Conservation (phyloP, 305 asterid genomes). For the Rubia balearica region DNA sequence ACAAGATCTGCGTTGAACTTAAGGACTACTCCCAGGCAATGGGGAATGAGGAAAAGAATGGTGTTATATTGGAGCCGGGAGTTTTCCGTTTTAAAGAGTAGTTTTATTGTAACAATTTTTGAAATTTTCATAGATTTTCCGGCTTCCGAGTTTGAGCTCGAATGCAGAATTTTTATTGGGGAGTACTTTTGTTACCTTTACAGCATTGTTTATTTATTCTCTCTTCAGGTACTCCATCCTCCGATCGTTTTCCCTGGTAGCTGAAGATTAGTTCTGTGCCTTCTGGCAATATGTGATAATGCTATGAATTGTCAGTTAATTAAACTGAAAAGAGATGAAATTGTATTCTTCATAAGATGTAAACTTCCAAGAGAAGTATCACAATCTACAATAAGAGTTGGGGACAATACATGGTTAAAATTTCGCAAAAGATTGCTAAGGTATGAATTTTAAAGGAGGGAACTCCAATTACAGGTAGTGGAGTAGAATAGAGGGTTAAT, state of each 20-base stretch:
- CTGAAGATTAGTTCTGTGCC: neutral
- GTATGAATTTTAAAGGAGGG: no score
- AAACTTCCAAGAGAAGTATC: neutral
- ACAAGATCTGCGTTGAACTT: neutral
- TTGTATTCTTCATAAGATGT: neutral
- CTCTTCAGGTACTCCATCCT: neutral
- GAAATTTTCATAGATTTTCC: neutral
- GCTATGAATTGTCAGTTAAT: neutral
- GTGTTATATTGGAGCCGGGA: neutral
- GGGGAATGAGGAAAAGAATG: neutral
- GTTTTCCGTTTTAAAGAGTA: neutral
- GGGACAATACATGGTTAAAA: neutral
- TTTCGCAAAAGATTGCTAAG: no score
- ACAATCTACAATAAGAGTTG: neutral
- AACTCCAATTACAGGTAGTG: no score
- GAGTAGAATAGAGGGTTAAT: no score
- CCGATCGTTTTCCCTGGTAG: no score
- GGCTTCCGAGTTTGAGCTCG: neutral
- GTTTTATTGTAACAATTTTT: slow-evolving; percentile 10
- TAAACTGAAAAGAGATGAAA: neutral
- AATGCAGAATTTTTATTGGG: neutral
- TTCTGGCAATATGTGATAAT: neutral
- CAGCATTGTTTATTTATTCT: neutral
- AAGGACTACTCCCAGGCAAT: neutral
- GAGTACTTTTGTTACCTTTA: neutral